A percentile compares a stretch with the other conserved stretches of the same genome.
These are phyloP conservation scores for Fusarium sp. DNA, from an alignment of 2,329 filamentous ascomycete genomes.

Conservation along the genomic window DNA sequence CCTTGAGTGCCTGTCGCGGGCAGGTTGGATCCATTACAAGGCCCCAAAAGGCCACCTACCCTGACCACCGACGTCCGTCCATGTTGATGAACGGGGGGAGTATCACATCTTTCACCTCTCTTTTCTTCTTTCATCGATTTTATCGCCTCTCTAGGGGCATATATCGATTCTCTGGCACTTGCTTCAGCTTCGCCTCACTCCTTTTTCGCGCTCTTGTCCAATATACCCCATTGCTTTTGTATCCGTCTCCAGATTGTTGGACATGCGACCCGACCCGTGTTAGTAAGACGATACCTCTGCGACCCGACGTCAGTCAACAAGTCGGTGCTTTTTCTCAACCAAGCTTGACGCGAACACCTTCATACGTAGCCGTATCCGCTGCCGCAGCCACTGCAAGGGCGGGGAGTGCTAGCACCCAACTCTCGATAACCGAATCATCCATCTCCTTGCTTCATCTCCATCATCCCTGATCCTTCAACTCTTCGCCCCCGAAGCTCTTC, in stretches of 20 bases:
- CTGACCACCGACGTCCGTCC: conserved; percentile 34
- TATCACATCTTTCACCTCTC: conserved; percentile 19
- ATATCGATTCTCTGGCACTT: background rate
- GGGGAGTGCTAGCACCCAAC: conserved; percentile 1
- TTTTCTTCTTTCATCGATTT: conserved; percentile 9
- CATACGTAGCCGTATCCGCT: conserved; percentile 23
- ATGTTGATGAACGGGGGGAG: conserved; percentile 25
- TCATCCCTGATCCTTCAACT: conserved; percentile 10
- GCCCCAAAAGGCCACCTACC: conserved; percentile 38
- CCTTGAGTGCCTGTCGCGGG: conserved; percentile 6
- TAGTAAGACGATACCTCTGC: conserved; percentile 34
- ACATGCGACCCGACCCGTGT: conserved; percentile 37
- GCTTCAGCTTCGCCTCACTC: background rate
- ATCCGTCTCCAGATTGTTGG: conserved; percentile 14
- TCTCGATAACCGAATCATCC: conserved; percentile 17
- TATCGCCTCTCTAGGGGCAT: conserved; percentile 4
- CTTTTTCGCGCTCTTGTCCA: background rate
- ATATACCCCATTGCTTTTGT: conserved; percentile 1
- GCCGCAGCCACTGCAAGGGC: conserved; percentile 20
- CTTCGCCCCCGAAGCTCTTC: conserved; percentile 15
- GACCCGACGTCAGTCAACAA: conserved; percentile 39
- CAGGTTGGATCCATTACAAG: conserved; percentile 21
- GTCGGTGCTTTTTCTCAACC: conserved; percentile 25
- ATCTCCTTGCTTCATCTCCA: conserved; percentile 7
- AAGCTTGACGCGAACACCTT: conserved; percentile 21